Evolutionary conservation across 306 rosid genomes (phyloP), one percentile per base, ranked within the genome.

Genomic region (Glycine soja): DNA sequence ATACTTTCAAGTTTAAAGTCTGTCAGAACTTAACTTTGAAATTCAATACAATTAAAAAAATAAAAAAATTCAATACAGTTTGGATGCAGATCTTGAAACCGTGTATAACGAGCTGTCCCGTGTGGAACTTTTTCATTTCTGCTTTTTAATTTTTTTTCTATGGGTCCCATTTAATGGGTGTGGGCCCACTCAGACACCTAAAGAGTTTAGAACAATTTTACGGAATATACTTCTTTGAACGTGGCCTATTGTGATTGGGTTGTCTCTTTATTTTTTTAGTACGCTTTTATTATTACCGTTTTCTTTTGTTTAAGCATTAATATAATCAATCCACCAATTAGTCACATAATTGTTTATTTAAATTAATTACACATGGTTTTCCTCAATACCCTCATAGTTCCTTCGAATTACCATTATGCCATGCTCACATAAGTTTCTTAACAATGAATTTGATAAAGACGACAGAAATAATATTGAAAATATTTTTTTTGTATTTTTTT

Each of bases 101-200:
- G 81, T 78, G 83, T 77, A 1, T 0, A 7, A 74, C 51, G 50
- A 74, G 79, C 88, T 82, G 84, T 82, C 84, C 75, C 32, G n/a
- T 13, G 69, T 67, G 80, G 14, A 13, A 73, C 10, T 9, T 8
- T 54, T 30, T 36, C 65, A 19, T 19, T 59, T 82, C 36, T 16
- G 48, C 77, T 36, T 13, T 58, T 24, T 24, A 24, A n/a, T 36
- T 36, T 36, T 36, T 36, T 15, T 16, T 11, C 10, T 2, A 1
- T 30, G 45, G 43, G 68, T 62, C 68, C 45, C 68, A 59, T 6
- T 9, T 24, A 10, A 38, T 2, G n/a, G 10, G 9, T 45, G 24
- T 63, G 56, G 83, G 85, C 30, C 85, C 85, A 36, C 5, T 58
- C 24, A 36, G 38, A 61, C 68, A 42, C 62, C 43, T 2, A n/a